Conservation (phyloP, 2,329 filamentous ascomycete species). For the Ceratocystis huliohia region DNA sequence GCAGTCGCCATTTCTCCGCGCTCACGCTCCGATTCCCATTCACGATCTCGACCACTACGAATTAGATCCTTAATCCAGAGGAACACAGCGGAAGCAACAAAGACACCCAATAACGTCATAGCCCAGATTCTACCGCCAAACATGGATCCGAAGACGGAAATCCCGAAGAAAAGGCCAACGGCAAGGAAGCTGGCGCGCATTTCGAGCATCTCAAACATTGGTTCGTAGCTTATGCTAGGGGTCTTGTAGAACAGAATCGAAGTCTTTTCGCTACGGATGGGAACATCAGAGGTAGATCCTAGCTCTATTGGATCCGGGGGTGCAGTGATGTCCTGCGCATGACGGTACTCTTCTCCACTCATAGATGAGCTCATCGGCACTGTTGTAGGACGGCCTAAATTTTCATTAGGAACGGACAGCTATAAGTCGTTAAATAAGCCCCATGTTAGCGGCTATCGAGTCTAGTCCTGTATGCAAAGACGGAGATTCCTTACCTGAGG, state of each 20-base stretch:
- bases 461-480: too few relatives aligned
- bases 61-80: slow-evolving; percentile 85
- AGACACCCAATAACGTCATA: slow-evolving; percentile 59
- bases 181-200: slow-evolving; percentile 59
- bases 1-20: slow-evolving; percentile 74
- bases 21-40: slow-evolving; percentile 79
- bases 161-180: slow-evolving; percentile 55
- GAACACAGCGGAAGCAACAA: slow-evolving; percentile 64
- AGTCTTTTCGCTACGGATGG: slow-evolving; percentile 91
- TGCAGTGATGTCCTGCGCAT: slow-evolving; percentile 77
- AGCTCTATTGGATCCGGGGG: slow-evolving; percentile 75
- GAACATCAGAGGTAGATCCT: slow-evolving; percentile 81
- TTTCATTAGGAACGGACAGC: slow-evolving; percentile 81
- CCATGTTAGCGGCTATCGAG: neutral
- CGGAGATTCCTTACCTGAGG: slow-evolving; percentile 42
- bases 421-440: slow-evolving; percentile 26
- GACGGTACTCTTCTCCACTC: slow-evolving; percentile 64
- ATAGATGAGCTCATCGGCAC: slow-evolving; percentile 60
- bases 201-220: slow-evolving; percentile 69
- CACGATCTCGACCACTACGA: slow-evolving; percentile 64
- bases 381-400: slow-evolving; percentile 61
- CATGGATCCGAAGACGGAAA: slow-evolving; percentile 63
- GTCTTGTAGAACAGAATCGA: slow-evolving; percentile 94
- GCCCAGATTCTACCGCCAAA: slow-evolving; percentile 70
- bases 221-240: slow-evolving; percentile 76